A percentile compares a stretch with the other conserved stretches of the same genome.
These are phyloP conservation scores for Mangifera indica DNA, from an alignment of 345 rosid genomes.

Conservation along the genomic window DNA sequence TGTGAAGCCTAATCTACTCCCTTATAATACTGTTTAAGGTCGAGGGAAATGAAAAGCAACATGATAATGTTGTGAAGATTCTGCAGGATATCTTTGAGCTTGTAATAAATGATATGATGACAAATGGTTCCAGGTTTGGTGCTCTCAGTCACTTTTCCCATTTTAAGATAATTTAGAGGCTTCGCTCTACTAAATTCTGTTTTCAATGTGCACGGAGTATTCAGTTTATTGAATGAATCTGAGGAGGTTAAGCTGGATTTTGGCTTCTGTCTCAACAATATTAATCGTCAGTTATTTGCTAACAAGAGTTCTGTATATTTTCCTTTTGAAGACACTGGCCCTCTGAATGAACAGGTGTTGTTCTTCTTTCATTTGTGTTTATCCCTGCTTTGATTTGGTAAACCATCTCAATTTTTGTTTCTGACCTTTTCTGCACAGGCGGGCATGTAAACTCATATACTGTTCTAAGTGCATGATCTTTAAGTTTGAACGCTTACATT, in stretches of 20 bases:
- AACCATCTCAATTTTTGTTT: not conserved
- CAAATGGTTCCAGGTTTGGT: conserved; percentile 63
- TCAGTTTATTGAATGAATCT: conserved; percentile 41
- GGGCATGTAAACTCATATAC: not conserved
- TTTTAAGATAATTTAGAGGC: conserved; percentile 2
- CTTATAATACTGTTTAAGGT: conserved; percentile 36
- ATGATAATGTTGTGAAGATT: conserved; percentile 59
- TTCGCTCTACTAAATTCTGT: conserved; percentile 1
- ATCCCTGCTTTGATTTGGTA: not conserved
- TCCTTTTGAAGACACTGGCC: conserved; percentile 71
- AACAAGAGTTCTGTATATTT: conserved; percentile 57
- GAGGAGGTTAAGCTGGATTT: conserved; percentile 38
- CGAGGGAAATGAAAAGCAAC: conserved; percentile 59
- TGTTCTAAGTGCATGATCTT: too few species aligned
- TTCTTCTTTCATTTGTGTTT: not conserved
- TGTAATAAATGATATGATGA: conserved; percentile 83
- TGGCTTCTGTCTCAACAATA: conserved; percentile 39
- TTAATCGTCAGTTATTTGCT: conserved; percentile 68
- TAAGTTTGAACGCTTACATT: not conserved
- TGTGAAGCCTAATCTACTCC: not conserved
- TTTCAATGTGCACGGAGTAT: conserved; percentile 42
- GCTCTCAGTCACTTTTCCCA: conserved; percentile 17
- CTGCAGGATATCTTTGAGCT: conserved; percentile 95
- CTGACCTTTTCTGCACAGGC: not conserved
- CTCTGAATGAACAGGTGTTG: conserved; percentile 71